Conservation (phyloP, 805 yeast species). For the Candida patagonica region DNA sequence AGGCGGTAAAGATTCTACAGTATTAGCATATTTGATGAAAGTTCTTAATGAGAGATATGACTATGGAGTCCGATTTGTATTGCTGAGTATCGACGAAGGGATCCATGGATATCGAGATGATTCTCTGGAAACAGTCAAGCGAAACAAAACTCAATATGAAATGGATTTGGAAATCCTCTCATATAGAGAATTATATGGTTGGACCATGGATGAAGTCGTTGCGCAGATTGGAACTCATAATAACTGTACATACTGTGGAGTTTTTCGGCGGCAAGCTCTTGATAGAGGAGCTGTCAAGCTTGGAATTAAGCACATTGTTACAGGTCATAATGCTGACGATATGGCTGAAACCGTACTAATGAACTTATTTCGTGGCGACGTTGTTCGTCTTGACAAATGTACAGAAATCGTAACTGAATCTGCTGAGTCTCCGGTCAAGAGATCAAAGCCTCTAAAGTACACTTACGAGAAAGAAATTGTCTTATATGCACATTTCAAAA, state of each 20-base stretch:
- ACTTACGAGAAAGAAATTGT: slow-evolving; percentile 96
- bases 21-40: slow-evolving; percentile 78
- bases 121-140: slow-evolving; percentile 89
- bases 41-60: slow-evolving; percentile 78
- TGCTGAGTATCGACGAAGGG: slow-evolving; percentile 91
- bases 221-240: slow-evolving; percentile 88
- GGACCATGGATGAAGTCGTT: slow-evolving; percentile 99
- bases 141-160: slow-evolving; percentile 80
- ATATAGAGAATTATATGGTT: slow-evolving; percentile 79
- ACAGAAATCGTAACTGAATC: slow-evolving; percentile 77
- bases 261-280: slow-evolving; percentile 87
- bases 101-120: slow-evolving; percentile 96
- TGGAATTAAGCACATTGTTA: slow-evolving; percentile 81
- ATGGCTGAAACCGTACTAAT: slow-evolving; percentile 97
- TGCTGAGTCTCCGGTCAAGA: slow-evolving; percentile 75
- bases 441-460: slow-evolving; percentile 94
- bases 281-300: slow-evolving; percentile 91
- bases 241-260: slow-evolving; percentile 98
- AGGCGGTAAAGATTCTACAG: slow-evolving; percentile 98
- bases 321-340: slow-evolving; percentile 99
- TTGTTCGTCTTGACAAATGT: slow-evolving; percentile 82
- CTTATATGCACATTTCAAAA: slow-evolving; percentile 91
- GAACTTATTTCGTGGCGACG: slow-evolving; percentile 94
- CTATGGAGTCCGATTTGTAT: slow-evolving; percentile 77
- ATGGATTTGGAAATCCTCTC: slow-evolving; percentile 75